Percentiles rank a stretch among this genome's conserved stretches.
Conservation (phyloP, 1,284 basidiomycete species). For the Ceratorhiza oryzae-sativae region DNA sequence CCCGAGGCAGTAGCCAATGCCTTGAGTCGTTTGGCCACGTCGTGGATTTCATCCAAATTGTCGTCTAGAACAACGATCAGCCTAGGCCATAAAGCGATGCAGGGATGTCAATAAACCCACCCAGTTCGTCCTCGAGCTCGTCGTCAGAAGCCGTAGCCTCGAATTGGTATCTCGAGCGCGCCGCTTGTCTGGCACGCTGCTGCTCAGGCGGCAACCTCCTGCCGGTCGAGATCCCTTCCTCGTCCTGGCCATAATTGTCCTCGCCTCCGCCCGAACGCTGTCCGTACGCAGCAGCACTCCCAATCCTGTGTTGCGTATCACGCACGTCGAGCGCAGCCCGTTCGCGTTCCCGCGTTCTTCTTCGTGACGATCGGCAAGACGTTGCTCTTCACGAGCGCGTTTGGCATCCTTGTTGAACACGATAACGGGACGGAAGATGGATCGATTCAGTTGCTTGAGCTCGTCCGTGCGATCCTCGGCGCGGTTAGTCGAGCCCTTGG, state of each 20-base stretch:
- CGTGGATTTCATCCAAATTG: slow-evolving; percentile 89
- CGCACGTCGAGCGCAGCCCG: slow-evolving; percentile 85
- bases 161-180: slow-evolving; percentile 89
- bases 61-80: slow-evolving; percentile 71
- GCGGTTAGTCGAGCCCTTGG: slow-evolving; percentile 87
- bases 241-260: slow-evolving; percentile 50
- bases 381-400: slow-evolving; percentile 88
- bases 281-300: slow-evolving; percentile 72
- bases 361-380: slow-evolving; percentile 85
- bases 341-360: slow-evolving; percentile 89
- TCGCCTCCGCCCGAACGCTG: slow-evolving; percentile 45
- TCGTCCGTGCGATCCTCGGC: slow-evolving; percentile 95
- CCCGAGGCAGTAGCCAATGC: slow-evolving; percentile 85
- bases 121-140: slow-evolving; percentile 73
- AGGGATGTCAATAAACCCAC: not conserved
- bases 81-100: slow-evolving; percentile 62
- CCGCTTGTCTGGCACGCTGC: slow-evolving; percentile 64
- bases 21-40: slow-evolving; percentile 83
- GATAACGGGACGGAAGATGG: slow-evolving; percentile 93
- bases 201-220: slow-evolving; percentile 60
- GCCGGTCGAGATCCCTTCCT: slow-evolving; percentile 55
- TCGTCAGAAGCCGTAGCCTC: slow-evolving; percentile 96
- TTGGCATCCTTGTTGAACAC: slow-evolving; percentile 93
- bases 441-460: slow-evolving; percentile 91
- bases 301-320: slow-evolving; percentile 86